Percentiles rank a stretch among this genome's conserved stretches.
Conservation (phyloP, 2,329 filamentous ascomycete species). For the Sarocladium brachiariae region DNA sequence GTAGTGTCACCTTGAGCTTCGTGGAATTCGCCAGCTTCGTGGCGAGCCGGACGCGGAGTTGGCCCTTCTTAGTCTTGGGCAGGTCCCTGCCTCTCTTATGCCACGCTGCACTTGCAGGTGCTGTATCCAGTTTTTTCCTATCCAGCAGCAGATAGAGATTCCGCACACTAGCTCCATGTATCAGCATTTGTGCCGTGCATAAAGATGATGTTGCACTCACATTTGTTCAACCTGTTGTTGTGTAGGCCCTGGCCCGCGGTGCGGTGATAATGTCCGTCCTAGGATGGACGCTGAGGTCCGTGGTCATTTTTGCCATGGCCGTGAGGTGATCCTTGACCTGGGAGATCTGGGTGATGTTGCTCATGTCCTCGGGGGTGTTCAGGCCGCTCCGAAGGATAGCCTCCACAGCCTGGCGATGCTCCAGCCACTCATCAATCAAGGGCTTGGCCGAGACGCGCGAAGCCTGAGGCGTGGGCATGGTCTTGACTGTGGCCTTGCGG, state of each 20-base stretch:
- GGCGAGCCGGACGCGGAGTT: not conserved
- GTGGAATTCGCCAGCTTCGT: not conserved
- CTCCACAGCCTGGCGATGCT: slow-evolving; percentile 58
- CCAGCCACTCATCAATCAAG: slow-evolving; percentile 49
- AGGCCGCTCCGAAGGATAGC: slow-evolving; percentile 44
- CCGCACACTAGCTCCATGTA: not conserved
- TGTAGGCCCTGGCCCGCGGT: slow-evolving; percentile 18
- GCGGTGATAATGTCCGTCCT: slow-evolving; percentile 17
- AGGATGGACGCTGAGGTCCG: slow-evolving; percentile 19
- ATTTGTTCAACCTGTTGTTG: slow-evolving; percentile 24
- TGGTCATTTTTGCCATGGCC: slow-evolving; percentile 43
- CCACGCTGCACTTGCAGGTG: slow-evolving; percentile 6
- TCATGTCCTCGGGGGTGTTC: slow-evolving; percentile 42
- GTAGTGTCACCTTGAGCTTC: not conserved
- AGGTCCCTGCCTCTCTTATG: not conserved
- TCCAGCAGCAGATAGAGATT: slow-evolving; percentile 7
- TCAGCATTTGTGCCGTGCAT: not conserved
- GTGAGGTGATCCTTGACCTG: slow-evolving; percentile 43
- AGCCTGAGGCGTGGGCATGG: slow-evolving; percentile 25
- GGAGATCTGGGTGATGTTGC: slow-evolving; percentile 47
- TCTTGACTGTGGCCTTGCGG: slow-evolving; percentile 44
- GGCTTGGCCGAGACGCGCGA: slow-evolving; percentile 29
- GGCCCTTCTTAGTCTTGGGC: not conserved
- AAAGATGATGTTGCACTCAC: not conserved
- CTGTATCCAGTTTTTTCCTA: not conserved